Base-by-base conservation (phyloP, 2,329 filamentous ascomycete genomes). In the Calonectria pauciramosa region DNA sequence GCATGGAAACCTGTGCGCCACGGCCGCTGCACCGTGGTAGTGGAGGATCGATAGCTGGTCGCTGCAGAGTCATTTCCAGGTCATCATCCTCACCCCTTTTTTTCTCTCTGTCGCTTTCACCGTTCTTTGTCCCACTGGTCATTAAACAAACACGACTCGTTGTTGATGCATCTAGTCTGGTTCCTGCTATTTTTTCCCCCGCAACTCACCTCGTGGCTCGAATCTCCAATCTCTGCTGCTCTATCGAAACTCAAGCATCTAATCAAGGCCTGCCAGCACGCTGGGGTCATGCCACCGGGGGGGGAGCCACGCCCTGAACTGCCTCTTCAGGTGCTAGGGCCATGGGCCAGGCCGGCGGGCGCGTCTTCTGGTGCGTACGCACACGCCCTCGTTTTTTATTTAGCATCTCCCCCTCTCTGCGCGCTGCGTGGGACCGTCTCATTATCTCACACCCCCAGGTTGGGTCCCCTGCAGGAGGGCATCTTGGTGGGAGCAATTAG, bases 1-100 rank as follows among this genome's bases (percentile, higher is more conserved):
- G 44, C 47, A 52, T 34, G 68, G 41, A 47, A 70, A 63, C 38
- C 68, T 52, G 26, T 64, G 56, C 68, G 68, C 68, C 68, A 70
- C 68, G 68, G n/a, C 60, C 60, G 28, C 60, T 44, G 60, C 60
- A 38, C 26, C 26, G 60, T 30, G 36, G 60, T 49, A 36, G 30
- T n/a, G 38, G 36, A 65, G 38, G 60, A 41, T 65, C 38, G 28
- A 64, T 28, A 60, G 54, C 14, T 60, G 54, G 54, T 38, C n/a
- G 23, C 56, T 60, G 56, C 56, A 60, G 56, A 60, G 56, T 60
- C 56, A 60, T 60, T 38, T 28, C 38, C n/a, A 32, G 28, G 7
- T 30, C 14, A 32, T 56, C 32, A 60, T 60, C 13, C 56, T 60
- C 56, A 60, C 56, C 56, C 56, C 56, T 60, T 41, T 60, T 60